Conservation (phyloP, 2,329 filamentous ascomycete genomes). For the Pseudogymnoascus sp. region DNA sequence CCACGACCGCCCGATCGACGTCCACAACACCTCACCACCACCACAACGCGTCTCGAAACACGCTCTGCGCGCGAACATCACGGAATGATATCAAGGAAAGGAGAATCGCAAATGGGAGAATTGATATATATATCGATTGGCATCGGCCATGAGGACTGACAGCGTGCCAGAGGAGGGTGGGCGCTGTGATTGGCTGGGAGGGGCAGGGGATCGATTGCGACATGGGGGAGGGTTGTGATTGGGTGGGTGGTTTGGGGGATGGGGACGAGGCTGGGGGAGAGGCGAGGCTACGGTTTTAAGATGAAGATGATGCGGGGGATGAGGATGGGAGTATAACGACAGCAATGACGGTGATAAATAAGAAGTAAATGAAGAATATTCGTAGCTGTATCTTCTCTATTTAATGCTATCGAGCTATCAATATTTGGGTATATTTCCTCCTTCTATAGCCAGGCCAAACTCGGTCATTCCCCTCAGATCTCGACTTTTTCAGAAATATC, state of each 20-base stretch:
- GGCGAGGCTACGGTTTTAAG: background rate
- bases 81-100: background rate
- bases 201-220: background rate
- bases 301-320: too few relatives aligned
- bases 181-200: background rate
- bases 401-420: too few relatives aligned
- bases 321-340: too few relatives aligned
- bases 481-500: too few relatives aligned
- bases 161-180: background rate
- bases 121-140: conserved; percentile 1
- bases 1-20: background rate
- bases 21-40: background rate
- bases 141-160: background rate
- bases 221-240: background rate
- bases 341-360: too few relatives aligned
- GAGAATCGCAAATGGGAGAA: background rate
- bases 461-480: too few relatives aligned
- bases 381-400: too few relatives aligned
- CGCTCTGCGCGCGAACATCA: background rate
- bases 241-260: background rate
- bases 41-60: background rate
- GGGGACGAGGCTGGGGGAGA: background rate
- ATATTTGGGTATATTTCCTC: too few relatives aligned
- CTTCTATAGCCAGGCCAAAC: too few relatives aligned
- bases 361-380: too few relatives aligned